Percentiles rank a stretch among this genome's conserved stretches.
Conservation (phyloP, 371 early-diverging fungal genomes). For the Circinella minor region DNA sequence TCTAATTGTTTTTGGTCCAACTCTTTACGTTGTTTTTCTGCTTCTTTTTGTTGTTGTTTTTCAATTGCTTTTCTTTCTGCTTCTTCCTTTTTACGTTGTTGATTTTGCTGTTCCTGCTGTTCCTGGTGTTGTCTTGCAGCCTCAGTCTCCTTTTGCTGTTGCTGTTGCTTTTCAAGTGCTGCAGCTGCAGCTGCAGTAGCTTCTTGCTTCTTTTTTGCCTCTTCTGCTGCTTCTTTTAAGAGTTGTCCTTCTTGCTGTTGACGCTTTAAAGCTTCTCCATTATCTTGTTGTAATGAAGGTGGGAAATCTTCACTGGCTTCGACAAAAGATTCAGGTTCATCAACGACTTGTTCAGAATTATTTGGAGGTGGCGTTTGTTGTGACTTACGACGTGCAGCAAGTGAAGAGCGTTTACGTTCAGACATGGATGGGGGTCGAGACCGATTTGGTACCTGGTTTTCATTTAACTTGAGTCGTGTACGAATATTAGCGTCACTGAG, state of each 20-base stretch:
- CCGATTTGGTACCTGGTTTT: slow-evolving; percentile 43
- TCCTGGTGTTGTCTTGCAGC: slow-evolving; percentile 14
- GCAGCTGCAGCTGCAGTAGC: slow-evolving; percentile 7
- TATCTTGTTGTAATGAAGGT: slow-evolving; percentile 17
- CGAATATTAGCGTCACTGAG: slow-evolving; percentile 44
- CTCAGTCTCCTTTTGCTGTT: not conserved
- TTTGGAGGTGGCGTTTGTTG: slow-evolving; percentile 10
- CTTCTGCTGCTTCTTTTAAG: slow-evolving; percentile 5
- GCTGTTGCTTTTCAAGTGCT: slow-evolving; percentile 3
- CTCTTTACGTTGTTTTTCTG: not conserved
- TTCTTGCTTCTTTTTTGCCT: slow-evolving; percentile 18
- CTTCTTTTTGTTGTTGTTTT: not conserved
- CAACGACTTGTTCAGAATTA: not conserved
- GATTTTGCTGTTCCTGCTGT: slow-evolving; percentile 19
- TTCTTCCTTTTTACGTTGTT: slow-evolving; percentile 14
- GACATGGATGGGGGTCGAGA: slow-evolving; percentile 39
- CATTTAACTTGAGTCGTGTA: slow-evolving; percentile 42
- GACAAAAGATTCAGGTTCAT: slow-evolving; percentile 35
- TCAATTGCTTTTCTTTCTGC: slow-evolving; percentile 15
- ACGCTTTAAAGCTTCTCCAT: not conserved
- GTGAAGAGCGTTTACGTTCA: slow-evolving; percentile 36
- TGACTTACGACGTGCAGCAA: slow-evolving; percentile 23
- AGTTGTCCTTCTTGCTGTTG: slow-evolving; percentile 16
- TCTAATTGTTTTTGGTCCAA: slow-evolving; percentile 9
- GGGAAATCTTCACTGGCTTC: slow-evolving; percentile 35